Evolutionary conservation across 441 rosid genomes (phyloP), one percentile per base, ranked within the genome.

Genomic region (Adansonia rubrostipa): DNA sequence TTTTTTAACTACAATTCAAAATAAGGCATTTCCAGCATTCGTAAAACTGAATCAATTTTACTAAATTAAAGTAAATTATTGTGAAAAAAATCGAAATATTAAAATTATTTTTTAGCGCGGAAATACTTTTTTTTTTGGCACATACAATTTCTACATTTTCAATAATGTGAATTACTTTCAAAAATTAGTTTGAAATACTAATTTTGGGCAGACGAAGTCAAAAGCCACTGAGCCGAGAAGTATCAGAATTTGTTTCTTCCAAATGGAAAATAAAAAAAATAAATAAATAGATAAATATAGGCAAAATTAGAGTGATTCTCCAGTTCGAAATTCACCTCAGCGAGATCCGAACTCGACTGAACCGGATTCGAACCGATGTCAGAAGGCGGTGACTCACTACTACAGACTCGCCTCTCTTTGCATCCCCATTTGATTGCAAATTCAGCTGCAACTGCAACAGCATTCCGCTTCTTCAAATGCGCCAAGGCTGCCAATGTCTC

Each of bases 401-500:
- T 83, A 19, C 79, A 80, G 28, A 85, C 92, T 73, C 92, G 87
- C 84, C 88, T 91, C 71, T 90, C 89, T 85, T 90, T 88, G 57
- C 87, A 82, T 1, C 93, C 93, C 92, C 93, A 88, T 71, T 87
- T 82, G n/a, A 88, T 78, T 14, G 87, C 82, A 5, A 88, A 79
- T 78, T 85, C 90, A 20, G 81, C 66, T 53, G 71, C 65, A 15
- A 64, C 22, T 4, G 60, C 1, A 57, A 76, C 82, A 45, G 69
- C 71, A 82, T 83, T 90, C 73, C 87, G 78, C 89, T 69, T 74
- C 74, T 91, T 88, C 62, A 86, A 84, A 86, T 85, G 89, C 28
- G 97, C 92, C 84, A 95, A 86, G 79, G 87, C 94, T 20, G 98
- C 92, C 85, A 95, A 83, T 67, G 90, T 94, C 88, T 93, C 96